Evolutionary conservation across 805 yeast species (phyloP).

Genomic region (Metschnikowia picachoensis): DNA sequence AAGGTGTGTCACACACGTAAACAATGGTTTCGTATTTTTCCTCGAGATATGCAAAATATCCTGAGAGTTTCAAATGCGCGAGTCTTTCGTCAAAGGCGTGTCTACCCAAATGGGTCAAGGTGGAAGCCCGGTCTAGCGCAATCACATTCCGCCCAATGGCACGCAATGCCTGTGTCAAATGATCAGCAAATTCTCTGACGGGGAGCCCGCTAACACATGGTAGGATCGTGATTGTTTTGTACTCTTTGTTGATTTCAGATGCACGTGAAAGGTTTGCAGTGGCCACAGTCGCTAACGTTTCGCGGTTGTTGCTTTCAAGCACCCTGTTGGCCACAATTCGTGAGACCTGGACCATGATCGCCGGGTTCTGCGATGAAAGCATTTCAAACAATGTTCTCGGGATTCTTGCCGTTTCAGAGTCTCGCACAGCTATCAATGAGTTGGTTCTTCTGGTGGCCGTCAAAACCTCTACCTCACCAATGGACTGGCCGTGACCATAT

Average conservation of each 20-base stretch:
- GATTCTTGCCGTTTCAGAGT: conserved; percentile 88
- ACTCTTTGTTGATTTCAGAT: conserved; percentile 41
- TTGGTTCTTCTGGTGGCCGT: conserved; percentile 69
- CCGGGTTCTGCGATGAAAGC: conserved; percentile 78
- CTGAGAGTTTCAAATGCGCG: conserved; percentile 79
- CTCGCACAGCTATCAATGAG: conserved; percentile 82
- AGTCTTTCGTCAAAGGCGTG: conserved; percentile 85
- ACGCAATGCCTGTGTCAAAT: conserved; percentile 65
- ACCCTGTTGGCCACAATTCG: conserved; percentile 72
- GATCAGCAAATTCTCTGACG: conserved; percentile 77
- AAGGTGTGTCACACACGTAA: conserved; percentile 82
- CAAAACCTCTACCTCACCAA: conserved; percentile 93
- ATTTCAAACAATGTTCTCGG: conserved; percentile 88
- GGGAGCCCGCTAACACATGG: conserved; percentile 84
- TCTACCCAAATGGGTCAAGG: conserved; percentile 76
- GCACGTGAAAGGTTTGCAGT: conserved; percentile 32
- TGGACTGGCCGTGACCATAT: conserved; percentile 88
- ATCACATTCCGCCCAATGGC: conserved; percentile 70
- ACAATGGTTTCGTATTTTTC: conserved; percentile 85
- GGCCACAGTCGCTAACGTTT: conserved; percentile 15
- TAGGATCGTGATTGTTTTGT: conserved; percentile 78
- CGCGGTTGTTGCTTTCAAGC: conserved; percentile 16
- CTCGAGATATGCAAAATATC: conserved; percentile 87
- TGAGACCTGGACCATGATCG: conserved; percentile 86
- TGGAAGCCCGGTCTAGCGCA: conserved; percentile 78